Base-by-base conservation (phyloP, 1,284 basidiomycete genomes). In the Schizophyllum commune region DNA sequence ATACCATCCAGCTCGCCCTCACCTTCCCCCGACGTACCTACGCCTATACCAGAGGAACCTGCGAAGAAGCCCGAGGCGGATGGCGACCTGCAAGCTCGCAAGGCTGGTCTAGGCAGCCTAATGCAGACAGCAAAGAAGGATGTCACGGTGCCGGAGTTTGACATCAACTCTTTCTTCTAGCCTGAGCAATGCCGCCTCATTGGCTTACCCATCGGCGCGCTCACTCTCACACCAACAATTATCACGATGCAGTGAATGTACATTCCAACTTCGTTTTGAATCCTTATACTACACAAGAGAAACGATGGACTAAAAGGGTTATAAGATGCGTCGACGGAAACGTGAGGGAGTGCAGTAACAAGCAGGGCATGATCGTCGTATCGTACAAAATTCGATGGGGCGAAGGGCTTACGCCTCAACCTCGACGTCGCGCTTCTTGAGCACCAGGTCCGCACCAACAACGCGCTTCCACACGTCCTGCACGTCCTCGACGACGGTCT, bases 401-500 rank as follows among this genome's bases (percentile, higher is more conserved):
- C 57, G 58, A 32, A 61, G 39, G 47, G 60, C 61, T 66, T 81
- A 88, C 68, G 82, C 78, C 70, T 86, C 81, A 56, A 80, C 81
- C 66, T 88, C 85, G 33, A 82, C 81, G 63, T 93, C 91, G 57
- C 90, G 83, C 77, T 94, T 92, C 86, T 92, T 92, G 65, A 94
- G 81, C 61, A 87, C 88, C 59, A 94, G 80, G 58, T 89, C 85
- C 59, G 78, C 78, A 56, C 91, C 92, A 6, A 83, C 81, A 63
- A 96, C 86, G 62, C 94, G 82, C 77, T 89, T 86, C 92, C 93
- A 98, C 39, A 97, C 92, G 74, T 96, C 89, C 65, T 89, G 86
- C 53, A 98, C 96, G 65, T 97, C 95, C 61, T 96, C 93, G 52
- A 94, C 92, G 60, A 96, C 94, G 52, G 96, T 98, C 82, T 99